Percentiles rank a stretch among this genome's conserved stretches.
phyloP scores from a whole-genome alignment of 2,329 filamentous ascomycete genomes.

The Byssochlamys sp. region DNA sequence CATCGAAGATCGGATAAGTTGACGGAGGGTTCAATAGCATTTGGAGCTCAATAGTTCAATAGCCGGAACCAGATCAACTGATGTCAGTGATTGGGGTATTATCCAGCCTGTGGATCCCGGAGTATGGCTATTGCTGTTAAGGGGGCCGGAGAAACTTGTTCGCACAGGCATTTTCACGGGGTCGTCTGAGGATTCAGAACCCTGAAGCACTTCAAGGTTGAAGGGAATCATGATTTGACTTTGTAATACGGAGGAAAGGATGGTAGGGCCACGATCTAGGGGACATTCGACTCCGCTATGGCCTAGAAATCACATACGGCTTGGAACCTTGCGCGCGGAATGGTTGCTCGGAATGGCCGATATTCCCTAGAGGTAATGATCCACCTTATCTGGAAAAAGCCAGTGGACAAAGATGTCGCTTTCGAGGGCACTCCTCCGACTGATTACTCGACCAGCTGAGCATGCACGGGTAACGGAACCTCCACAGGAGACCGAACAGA shows the following conservation, averaged over 20 bases:
- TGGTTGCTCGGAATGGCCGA: neutral
- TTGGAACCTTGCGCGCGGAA: neutral
- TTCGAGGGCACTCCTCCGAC: neutral
- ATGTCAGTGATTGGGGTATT: neutral
- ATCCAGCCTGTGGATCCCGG: neutral
- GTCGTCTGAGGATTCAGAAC: neutral
- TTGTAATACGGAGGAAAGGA: neutral
- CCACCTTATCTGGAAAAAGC: neutral
- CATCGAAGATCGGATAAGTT: neutral
- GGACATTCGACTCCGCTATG: neutral
- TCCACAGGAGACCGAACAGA: neutral
- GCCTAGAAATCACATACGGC: neutral
- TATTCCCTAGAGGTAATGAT: neutral
- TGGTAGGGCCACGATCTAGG: neutral
- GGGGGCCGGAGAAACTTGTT: neutral
- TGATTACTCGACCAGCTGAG: neutral
- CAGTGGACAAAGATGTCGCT: neutral
- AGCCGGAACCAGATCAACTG: neutral
- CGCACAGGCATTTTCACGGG: neutral
- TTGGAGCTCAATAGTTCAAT: neutral
- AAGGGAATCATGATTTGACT: neutral
- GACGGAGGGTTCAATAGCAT: neutral
- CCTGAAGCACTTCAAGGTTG: neutral
- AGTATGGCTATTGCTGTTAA: neutral
- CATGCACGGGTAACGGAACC: neutral